Evolutionary conservation across 192 early-diverging fungal genomes (phyloP).

Genomic region (Coemansia sp.): DNA sequence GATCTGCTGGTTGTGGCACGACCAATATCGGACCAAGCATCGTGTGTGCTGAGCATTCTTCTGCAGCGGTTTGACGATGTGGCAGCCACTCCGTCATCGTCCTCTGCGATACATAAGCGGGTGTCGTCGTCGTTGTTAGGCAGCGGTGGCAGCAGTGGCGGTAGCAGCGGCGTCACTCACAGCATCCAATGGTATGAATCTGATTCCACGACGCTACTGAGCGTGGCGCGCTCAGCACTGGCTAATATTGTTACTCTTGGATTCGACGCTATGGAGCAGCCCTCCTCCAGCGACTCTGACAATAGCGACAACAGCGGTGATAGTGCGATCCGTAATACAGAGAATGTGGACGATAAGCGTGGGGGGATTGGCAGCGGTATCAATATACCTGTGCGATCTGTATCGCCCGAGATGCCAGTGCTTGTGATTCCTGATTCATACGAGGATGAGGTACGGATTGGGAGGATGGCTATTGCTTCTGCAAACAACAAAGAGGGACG

Average conservation of each 20-base stretch:
- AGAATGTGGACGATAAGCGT: background rate
- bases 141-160: background rate
- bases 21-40: constrained; percentile 37
- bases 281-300: constrained; percentile 1
- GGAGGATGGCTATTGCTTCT: background rate
- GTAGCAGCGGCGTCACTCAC: background rate
- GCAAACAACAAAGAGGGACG: background rate
- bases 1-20: constrained; percentile 36
- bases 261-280: background rate
- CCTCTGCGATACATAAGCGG: background rate
- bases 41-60: constrained; percentile 29
- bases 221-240: constrained; percentile 21
- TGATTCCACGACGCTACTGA: constrained; percentile 14
- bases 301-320: background rate
- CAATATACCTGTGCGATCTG: constrained; percentile 10
- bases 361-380: background rate
- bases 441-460: constrained; percentile 4
- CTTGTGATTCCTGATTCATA: constrained; percentile 20
- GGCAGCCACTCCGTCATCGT: background rate
- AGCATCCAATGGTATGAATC: constrained; percentile 36
- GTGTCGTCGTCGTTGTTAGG: background rate
- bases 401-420: constrained; percentile 43
- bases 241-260: constrained; percentile 24
- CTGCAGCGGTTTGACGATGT: constrained; percentile 43
- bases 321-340: background rate